Base-by-base conservation (phyloP, 345 rosid species). In the Salix dunnii region DNA sequence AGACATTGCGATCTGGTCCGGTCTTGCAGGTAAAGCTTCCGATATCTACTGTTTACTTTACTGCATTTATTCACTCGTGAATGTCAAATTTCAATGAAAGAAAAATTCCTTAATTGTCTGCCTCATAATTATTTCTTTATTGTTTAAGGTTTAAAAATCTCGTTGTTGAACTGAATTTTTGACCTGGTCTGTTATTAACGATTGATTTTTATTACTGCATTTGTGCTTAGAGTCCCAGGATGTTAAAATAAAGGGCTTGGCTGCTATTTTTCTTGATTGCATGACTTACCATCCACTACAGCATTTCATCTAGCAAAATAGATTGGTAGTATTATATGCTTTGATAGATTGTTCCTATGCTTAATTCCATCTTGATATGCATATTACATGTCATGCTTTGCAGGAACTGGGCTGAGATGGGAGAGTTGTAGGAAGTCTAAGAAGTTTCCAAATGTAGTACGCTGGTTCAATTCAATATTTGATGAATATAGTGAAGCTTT, bases 401-500 rank as follows among this genome's bases (percentile, higher is more conserved):
- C 83, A 96, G 99, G 90, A 78, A 70, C 87, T 36, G 98, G 97
- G 66, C 84, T 64, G 70, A 88, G 99, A 85, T 96, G 99, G 98
- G 99, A 96, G 35, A 91, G 97, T 77, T 77, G 92, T 76, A 96
- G 94, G 87, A 96, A 90, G 86, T 92, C 99, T 9, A 93, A 88
- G 82, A 96, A 96, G 87, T 93, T 89, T 83, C 94, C 81, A 68
- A 88, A 86, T 74, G 82, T 96, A 25, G 92, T 85, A 42, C 87
- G 98, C 25, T 96, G 99, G 98, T 96, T 85, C 84, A 92, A 91
- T 48, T 96, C 98, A 1, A 78, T 92, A 51, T 77, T 84, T 70
- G 80, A 86, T 0, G 97, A 96, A 77, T 87, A 93, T 78, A 68
- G 79, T 7, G 86, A 86, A 78, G 68, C 86, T 31, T 85, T 96